Base-by-base conservation (phyloP, 2,329 filamentous ascomycete species). In the Aspergillus fijiensis region DNA sequence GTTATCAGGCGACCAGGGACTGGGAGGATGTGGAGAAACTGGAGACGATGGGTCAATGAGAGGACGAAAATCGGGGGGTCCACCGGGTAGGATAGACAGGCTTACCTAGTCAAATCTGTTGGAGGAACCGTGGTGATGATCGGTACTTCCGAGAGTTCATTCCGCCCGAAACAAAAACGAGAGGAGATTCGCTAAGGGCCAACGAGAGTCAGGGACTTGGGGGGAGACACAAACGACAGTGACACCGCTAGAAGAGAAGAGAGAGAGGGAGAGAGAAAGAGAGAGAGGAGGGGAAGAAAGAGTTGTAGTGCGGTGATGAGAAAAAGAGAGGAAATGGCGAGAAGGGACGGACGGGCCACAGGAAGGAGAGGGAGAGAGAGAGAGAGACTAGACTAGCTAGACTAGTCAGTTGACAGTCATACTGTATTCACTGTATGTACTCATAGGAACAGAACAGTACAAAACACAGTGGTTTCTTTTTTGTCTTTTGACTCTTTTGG, bases 1-100 rank as follows among this genome's bases (percentile, higher is more conserved):
- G 52, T 33, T 42, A 55, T 55, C 52, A 55, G 52, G 42, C 16
- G 42, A 49, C 11, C 47, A 55, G 53, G 53, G 53, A 49, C 42
- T 55, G 53, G 19, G 53, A 21, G 27, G 27, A 49, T 55, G 53
- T 55, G 53, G 53, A 55, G 53, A 55, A 55, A 19, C 53, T 55
- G 53, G 53, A 55, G 53, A 39, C 27, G 27, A 55, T 55, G 53
- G 53, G 53, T 55, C 53, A 55, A 45, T 21, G 19, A 29, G 29
- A 16, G 25, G 29, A 23, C 16, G 53, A 48, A 55, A 48, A 35
- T 55, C 27, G 52, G 53, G 25, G 52, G 53, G 25, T 55, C 53
- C 53, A 55, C 53, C 53, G 27, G 42, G 27, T 9, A n/a, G 16
- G 6, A 19, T 19, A 55, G 29, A 49, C 48, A 23, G 25, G 53